These are phyloP conservation scores for Ophiobolus disseminans DNA, from an alignment of 2,329 filamentous ascomycete species.

Conservation along the genomic window DNA sequence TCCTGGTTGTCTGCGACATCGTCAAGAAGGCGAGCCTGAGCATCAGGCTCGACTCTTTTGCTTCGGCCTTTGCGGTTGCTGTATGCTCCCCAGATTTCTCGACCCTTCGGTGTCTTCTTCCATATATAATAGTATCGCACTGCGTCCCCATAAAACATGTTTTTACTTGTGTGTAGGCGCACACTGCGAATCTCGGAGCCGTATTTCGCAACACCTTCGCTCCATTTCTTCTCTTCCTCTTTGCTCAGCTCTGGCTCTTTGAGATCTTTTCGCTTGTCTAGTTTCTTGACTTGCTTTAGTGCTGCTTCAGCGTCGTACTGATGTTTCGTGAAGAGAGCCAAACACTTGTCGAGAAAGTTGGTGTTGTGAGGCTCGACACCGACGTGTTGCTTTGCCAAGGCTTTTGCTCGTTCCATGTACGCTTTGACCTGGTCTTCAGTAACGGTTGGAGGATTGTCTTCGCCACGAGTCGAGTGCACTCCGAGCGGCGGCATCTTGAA, in stretches of 20 bases:
- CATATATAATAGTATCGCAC: conserved; percentile 96
- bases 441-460: conserved; percentile 52
- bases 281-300: conserved; percentile 70
- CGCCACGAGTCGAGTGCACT: conserved; percentile 55
- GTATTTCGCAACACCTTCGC: conserved; percentile 87
- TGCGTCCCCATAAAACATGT: conserved; percentile 77
- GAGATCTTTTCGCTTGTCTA: conserved; percentile 73
- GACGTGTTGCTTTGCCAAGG: conserved; percentile 66
- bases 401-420: conserved; percentile 76
- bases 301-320: conserved; percentile 76
- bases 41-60: conserved; percentile 65
- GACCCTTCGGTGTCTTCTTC: conserved; percentile 91
- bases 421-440: conserved; percentile 70
- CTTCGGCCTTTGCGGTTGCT: conserved; percentile 89
- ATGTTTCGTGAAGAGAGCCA: conserved; percentile 74
- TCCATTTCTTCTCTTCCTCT: conserved; percentile 85
- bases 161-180: conserved; percentile 80
- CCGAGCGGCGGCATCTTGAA: conserved; percentile 75
- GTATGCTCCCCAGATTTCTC: conserved; percentile 88
- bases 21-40: conserved; percentile 79
- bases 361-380: conserved; percentile 79
- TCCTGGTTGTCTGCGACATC: conserved; percentile 92
- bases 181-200: conserved; percentile 88
- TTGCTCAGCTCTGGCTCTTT: conserved; percentile 83
- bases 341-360: conserved; percentile 85